A percentile compares a stretch with the other conserved stretches of the same genome.
Evolutionary conservation across 2,329 filamentous ascomycete species (phyloP).

Genomic region (Myriosclerotinia duriaeana): DNA sequence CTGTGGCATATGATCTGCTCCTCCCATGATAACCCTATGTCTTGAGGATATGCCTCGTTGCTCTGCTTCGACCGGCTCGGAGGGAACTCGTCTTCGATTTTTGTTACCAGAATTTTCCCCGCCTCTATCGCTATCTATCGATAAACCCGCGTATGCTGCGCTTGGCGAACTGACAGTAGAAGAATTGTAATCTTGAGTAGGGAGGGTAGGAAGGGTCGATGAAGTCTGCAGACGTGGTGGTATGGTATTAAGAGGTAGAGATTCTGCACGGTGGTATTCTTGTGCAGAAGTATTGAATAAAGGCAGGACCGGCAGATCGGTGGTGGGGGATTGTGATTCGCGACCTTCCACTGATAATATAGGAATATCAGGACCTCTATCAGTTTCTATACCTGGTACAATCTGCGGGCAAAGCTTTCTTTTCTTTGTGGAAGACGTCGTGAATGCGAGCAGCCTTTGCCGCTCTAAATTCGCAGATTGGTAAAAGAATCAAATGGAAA

Average conservation of each 20-base stretch:
- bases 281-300: slow-evolving; percentile 41
- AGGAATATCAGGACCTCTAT: slow-evolving; percentile 37
- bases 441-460: slow-evolving; percentile 64
- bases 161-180: slow-evolving; percentile 60
- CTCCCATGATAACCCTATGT: slow-evolving; percentile 58
- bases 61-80: slow-evolving; percentile 37
- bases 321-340: slow-evolving; percentile 49
- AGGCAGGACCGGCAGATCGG: slow-evolving; percentile 38
- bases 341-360: slow-evolving; percentile 40
- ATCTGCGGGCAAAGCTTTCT: slow-evolving; percentile 57
- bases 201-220: slow-evolving; percentile 46
- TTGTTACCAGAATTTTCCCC: slow-evolving; percentile 37
- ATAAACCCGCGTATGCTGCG: slow-evolving; percentile 57
- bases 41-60: slow-evolving; percentile 52
- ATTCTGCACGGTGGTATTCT: slow-evolving; percentile 26
- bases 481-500: slow-evolving; percentile 28
- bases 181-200: slow-evolving; percentile 51
- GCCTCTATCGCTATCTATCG: slow-evolving; percentile 55
- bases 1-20: slow-evolving; percentile 56
- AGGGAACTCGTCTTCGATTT: slow-evolving; percentile 40
- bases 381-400: slow-evolving; percentile 30
- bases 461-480: slow-evolving; percentile 35
- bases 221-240: slow-evolving; percentile 46
- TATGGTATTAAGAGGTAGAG: slow-evolving; percentile 52
- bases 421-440: slow-evolving; percentile 73